Base-by-base conservation (phyloP, 2,329 filamentous ascomycete genomes). In the Penicillium decumbens region DNA sequence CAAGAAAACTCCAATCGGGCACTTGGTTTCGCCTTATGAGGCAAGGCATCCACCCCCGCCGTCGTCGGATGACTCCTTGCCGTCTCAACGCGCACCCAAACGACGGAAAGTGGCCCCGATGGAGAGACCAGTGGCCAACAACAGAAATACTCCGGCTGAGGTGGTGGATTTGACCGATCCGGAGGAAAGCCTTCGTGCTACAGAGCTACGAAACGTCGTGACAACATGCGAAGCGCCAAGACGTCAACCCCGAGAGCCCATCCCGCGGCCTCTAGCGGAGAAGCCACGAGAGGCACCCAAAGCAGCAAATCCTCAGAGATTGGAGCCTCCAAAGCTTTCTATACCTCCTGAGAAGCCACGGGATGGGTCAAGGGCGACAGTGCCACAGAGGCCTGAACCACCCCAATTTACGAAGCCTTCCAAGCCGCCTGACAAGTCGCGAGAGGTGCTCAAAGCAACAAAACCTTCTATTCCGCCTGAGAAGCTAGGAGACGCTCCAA, bases 11-110 rank as follows among this genome's bases (percentile, higher is more conserved):
- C 79, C 81, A 7, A 77, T 83, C 59, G 83, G 83, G 0, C 83
- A 84, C 60, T 79, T 84, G 2, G 62, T 84, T 45, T 88, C 86
- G 1, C 86, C 87, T 0, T 89, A 82, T 53, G 85, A 89, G 30
- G 61, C 63, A 41, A 55, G 58, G 2, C 54, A 63, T 44, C 45
- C 38, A 29, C 45, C 50, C 10, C 30, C 28, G 15, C 55, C 55
- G 15, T 29, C 32, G 10, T 43, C 56, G 35, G 54, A 44, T 24
- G 8, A 27, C 27, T 50, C 41, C 9, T 45, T 51, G 23, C 35
- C 39, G 4, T 43, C 35, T 5, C 65, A 67, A 45, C 63, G 64
- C 30, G 55, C 67, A 4, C 45, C 59, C 4, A 75, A 75, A 55
- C 66, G 68, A 29, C 63, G 59, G 40, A 68, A 57, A 45, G 54